These are phyloP conservation scores for Teratosphaeria gauchensis DNA, from an alignment of 2,329 filamentous ascomycete genomes.

Conservation along the genomic window DNA sequence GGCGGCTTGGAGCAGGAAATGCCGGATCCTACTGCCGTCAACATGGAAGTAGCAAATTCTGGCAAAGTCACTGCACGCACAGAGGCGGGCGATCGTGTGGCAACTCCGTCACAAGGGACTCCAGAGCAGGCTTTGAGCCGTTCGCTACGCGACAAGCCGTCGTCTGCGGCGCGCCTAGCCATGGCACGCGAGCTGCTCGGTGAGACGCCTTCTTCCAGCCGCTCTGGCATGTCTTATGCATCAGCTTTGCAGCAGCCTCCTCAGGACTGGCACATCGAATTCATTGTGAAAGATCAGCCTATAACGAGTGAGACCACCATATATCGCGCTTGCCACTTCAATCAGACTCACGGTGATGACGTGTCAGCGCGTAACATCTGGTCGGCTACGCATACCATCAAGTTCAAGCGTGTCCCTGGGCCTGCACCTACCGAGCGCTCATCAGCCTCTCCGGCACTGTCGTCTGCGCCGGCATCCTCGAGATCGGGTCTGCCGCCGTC, in stretches of 20 bases:
- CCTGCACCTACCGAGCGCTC: slow-evolving; percentile 66
- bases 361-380: slow-evolving; percentile 64
- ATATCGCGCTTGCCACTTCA: slow-evolving; percentile 82
- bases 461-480: slow-evolving; percentile 41
- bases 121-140: slow-evolving; percentile 11
- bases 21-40: slow-evolving; percentile 80
- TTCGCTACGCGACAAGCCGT: slow-evolving; percentile 15
- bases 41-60: slow-evolving; percentile 75
- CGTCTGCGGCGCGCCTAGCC: slow-evolving; percentile 22
- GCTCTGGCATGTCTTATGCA: slow-evolving; percentile 63
- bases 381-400: slow-evolving; percentile 83
- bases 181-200: slow-evolving; percentile 29
- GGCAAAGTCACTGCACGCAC: slow-evolving; percentile 85
- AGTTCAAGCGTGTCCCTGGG: slow-evolving; percentile 77
- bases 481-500: slow-evolving; percentile 63
- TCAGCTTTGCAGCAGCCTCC: slow-evolving; percentile 70
- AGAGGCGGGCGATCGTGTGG: slow-evolving; percentile 79
- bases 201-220: slow-evolving; percentile 36
- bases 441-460: slow-evolving; percentile 36
- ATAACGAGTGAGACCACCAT: slow-evolving; percentile 90
- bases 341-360: slow-evolving; percentile 53
- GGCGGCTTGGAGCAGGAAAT: slow-evolving; percentile 64
- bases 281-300: slow-evolving; percentile 73
- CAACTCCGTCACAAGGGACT: slow-evolving; percentile 61
- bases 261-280: slow-evolving; percentile 96